phyloP scores from a whole-genome alignment of 2,329 filamentous ascomycete genomes.

The Colletotrichum liriopes region DNA sequence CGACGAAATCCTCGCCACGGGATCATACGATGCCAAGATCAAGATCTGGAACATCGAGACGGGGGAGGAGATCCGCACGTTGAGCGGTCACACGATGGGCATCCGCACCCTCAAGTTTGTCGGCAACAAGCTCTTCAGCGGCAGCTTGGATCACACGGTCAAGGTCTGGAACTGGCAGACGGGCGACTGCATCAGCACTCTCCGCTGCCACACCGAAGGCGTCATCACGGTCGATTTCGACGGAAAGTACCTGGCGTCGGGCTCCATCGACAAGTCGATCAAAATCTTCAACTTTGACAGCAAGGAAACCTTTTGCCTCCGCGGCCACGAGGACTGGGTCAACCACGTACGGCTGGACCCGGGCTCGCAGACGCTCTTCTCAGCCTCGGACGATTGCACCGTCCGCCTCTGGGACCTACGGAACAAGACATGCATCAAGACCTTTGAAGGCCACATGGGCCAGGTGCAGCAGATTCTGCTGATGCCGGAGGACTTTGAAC shows the following conservation, averaged over 20 bases:
- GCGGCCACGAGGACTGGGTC: slow-evolving; percentile 94
- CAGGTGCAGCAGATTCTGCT: slow-evolving; percentile 94
- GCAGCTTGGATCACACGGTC: slow-evolving; percentile 88
- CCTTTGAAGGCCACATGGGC: slow-evolving; percentile 91
- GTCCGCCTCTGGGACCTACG: slow-evolving; percentile 95
- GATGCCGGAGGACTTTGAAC: slow-evolving; percentile 89
- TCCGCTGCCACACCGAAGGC: slow-evolving; percentile 84
- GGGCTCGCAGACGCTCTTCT: slow-evolving; percentile 87
- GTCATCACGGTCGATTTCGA: slow-evolving; percentile 93
- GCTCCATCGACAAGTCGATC: slow-evolving; percentile 90
- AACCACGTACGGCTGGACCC: slow-evolving; percentile 94
- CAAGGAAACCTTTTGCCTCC: slow-evolving; percentile 83
- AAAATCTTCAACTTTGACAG: slow-evolving; percentile 94
- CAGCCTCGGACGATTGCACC: slow-evolving; percentile 93
- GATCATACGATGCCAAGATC: slow-evolving; percentile 94
- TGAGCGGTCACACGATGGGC: slow-evolving; percentile 85
- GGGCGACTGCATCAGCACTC: slow-evolving; percentile 86
- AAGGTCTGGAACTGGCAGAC: slow-evolving; percentile 98
- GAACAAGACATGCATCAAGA: slow-evolving; percentile 80
- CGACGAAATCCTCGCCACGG: slow-evolving; percentile 91
- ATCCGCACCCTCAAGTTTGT: slow-evolving; percentile 95
- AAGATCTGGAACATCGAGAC: slow-evolving; percentile 97
- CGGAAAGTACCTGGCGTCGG: slow-evolving; percentile 86
- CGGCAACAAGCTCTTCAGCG: slow-evolving; percentile 90
- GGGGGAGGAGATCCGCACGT: slow-evolving; percentile 86